A percentile compares a stretch with the other conserved stretches of the same genome.
Conservation (phyloP, 2,329 filamentous ascomycete species). For the Aspergillus calidoustus region DNA sequence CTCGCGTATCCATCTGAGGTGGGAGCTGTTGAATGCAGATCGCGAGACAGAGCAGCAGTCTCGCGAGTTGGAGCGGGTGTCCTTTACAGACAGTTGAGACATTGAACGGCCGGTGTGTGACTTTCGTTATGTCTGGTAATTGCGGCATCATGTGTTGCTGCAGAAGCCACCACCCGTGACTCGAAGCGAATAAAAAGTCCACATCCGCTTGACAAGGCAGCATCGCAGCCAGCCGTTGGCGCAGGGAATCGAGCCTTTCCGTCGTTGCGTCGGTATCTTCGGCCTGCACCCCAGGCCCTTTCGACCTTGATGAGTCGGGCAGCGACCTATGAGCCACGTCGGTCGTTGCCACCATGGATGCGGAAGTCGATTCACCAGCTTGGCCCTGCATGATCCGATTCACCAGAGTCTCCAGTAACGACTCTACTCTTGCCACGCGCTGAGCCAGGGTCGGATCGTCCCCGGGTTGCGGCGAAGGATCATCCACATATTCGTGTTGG, state of each 20-base stretch:
- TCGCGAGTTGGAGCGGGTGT: background rate
- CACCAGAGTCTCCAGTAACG: background rate
- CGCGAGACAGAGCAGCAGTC: constrained; percentile 1
- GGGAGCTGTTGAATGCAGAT: constrained; percentile 9
- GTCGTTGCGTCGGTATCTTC: background rate
- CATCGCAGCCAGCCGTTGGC: constrained; percentile 1
- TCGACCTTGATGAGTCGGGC: background rate
- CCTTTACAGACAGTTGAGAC: background rate
- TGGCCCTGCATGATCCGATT: background rate
- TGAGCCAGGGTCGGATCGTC: background rate
- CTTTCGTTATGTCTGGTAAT: background rate
- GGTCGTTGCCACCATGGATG: background rate
- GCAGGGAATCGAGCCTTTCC: background rate
- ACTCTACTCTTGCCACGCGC: background rate
- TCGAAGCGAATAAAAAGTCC: constrained; percentile 1
- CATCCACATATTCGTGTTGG: constrained; percentile 5
- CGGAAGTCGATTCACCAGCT: background rate
- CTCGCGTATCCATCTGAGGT: background rate
- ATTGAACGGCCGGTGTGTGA: background rate
- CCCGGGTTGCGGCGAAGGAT: background rate
- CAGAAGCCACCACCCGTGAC: constrained; percentile 3
- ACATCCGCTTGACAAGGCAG: constrained; percentile 3
- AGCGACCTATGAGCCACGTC: background rate
- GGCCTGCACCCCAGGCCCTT: background rate
- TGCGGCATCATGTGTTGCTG: constrained; percentile 4